Base-by-base conservation (phyloP, 2,329 filamentous ascomycete genomes). In the Exophiala aquamarina region DNA sequence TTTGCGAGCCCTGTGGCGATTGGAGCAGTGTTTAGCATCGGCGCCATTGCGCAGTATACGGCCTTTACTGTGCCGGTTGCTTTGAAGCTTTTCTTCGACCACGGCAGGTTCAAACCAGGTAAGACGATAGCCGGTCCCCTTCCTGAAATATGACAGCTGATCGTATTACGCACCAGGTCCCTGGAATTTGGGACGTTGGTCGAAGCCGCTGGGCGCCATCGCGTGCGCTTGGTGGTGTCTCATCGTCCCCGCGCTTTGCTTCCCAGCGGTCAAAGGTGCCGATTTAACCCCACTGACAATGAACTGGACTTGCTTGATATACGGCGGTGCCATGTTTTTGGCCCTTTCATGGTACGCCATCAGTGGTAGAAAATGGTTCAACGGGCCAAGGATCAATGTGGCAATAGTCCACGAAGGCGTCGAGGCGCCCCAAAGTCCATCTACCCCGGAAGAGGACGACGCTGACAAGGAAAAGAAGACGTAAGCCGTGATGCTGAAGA, bases 271-370 rank as follows among this genome's bases (percentile, higher is more conserved):
- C 19, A 63, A 58, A 41, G 61, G 61, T 14, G 47, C 32, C 10
- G 60, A 63, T 41, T 37, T 66, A 5, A 62, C 47, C 10, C 49
- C 43, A 4, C 37, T 60, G 20, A 63, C 56, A 19, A 66, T 65
- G 63, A 66, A 66, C 37, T 65, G 60, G 56, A 64, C 61, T 10
- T 57, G 52, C 44, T 43, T 63, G 19, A 59, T 65, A n/a, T 66
- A 63, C 31, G 63, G 61, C 5, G 62, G 60, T 14, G 49, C 58
- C 3, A 65, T 66, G 62, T 36, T 55, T 9, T 43, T 63, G 13
- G 61, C 60, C 8, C 53, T 64, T 52, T 35, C 54, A 8, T 61
- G 59, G 44, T 64, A 63, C 33, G 60, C 53, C 7, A 52, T 63
- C 20, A 53, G 53, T 40, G 63, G 55, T 13, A 45, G 62, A n/a